A percentile compares a stretch with the other conserved stretches of the same genome.
These are phyloP conservation scores for Plasmodium knowlesi DNA, from an alignment of 169 alveolate genomes.

Conservation along the genomic window DNA sequence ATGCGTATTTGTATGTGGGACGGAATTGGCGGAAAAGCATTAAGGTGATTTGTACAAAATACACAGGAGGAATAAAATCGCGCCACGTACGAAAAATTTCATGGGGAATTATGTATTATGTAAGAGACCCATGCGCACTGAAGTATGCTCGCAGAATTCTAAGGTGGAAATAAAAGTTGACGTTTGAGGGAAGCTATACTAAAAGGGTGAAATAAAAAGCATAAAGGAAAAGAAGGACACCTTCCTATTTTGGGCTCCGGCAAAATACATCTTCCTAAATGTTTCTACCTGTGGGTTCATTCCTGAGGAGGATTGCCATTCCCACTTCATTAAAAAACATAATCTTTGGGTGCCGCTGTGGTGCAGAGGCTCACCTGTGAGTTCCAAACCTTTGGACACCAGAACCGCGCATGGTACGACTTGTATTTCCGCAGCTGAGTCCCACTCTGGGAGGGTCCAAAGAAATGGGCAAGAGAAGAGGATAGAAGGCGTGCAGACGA, in stretches of 20 bases:
- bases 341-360: neutral
- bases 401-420: neutral
- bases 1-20: neutral
- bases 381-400: neutral
- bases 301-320: neutral
- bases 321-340: neutral
- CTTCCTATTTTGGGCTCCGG: neutral
- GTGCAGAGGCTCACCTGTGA: neutral
- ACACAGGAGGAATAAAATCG: neutral
- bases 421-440: neutral
- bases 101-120: neutral
- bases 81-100: neutral
- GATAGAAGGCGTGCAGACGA: neutral
- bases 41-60: neutral
- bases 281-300: neutral
- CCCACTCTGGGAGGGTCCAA: neutral
- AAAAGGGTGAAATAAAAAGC: neutral
- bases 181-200: neutral
- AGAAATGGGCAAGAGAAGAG: neutral
- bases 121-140: neutral
- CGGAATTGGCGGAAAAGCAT: neutral
- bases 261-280: neutral
- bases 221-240: neutral
- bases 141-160: neutral
- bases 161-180: neutral